Conservation (phyloP, 2,329 filamentous ascomycete genomes). For the Alternaria rosae region DNA sequence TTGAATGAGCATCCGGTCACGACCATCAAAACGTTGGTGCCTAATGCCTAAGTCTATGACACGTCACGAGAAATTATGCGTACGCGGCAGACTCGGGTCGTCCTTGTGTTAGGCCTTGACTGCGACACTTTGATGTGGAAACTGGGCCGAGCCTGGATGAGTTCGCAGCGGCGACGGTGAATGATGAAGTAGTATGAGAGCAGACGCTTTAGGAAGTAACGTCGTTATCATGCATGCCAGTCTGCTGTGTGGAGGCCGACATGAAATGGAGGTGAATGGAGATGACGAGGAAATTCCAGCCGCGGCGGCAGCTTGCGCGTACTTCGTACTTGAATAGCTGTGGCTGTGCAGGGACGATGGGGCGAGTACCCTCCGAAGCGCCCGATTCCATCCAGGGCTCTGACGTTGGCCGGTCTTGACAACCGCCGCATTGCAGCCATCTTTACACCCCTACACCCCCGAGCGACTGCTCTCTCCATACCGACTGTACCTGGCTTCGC, state of each 20-base stretch:
- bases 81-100: constrained; percentile 13
- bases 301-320: constrained; percentile 13
- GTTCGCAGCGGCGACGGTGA: not conserved
- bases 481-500: constrained; percentile 1
- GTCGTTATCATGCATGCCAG: not conserved
- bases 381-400: constrained; percentile 13
- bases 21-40: constrained; percentile 14
- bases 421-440: constrained; percentile 8
- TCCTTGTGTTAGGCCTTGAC: not conserved
- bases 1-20: constrained; percentile 23
- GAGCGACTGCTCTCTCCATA: constrained; percentile 15
- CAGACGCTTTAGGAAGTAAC: not conserved
- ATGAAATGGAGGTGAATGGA: not conserved
- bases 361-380: constrained; percentile 14
- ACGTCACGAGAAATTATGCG: constrained; percentile 24
- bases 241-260: not conserved
- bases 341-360: constrained; percentile 21
- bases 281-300: not conserved
- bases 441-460: constrained; percentile 14
- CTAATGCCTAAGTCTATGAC: constrained; percentile 26
- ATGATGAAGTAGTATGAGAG: not conserved
- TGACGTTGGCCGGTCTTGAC: constrained; percentile 13
- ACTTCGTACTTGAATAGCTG: constrained; percentile 15
- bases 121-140: constrained; percentile 8
- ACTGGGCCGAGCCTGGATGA: constrained; percentile 4